These are phyloP conservation scores for Glycine latifolia DNA, from an alignment of 306 rosid genomes.

Conservation along the genomic window DNA sequence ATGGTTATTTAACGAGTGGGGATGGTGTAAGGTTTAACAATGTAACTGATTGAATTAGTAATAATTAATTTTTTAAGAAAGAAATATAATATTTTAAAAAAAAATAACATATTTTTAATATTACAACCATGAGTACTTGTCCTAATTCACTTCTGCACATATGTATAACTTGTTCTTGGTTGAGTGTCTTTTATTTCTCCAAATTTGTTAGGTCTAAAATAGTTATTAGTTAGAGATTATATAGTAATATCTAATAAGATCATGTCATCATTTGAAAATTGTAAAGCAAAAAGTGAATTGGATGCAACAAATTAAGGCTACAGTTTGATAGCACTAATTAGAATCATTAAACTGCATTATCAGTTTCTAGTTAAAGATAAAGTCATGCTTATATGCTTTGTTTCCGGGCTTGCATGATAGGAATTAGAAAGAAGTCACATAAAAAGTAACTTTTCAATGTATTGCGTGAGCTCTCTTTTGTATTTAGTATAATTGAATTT, in stretches of 20 bases:
- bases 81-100: too few species aligned
- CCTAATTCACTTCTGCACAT: not conserved
- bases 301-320: slow-evolving; percentile 5
- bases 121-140: not conserved
- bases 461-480: slow-evolving; percentile 46
- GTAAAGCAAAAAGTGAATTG: slow-evolving; percentile 34
- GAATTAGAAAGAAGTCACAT: slow-evolving; percentile 37
- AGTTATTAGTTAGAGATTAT: slow-evolving; percentile 4
- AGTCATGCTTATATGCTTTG: slow-evolving; percentile 30
- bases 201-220: not conserved
- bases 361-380: slow-evolving; percentile 31
- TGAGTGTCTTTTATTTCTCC: not conserved
- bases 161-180: not conserved
- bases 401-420: slow-evolving; percentile 38
- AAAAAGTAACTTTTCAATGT: slow-evolving; percentile 43
- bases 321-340: slow-evolving; percentile 12
- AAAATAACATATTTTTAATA: not conserved
- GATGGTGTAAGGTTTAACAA: too few species aligned
- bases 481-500: slow-evolving; percentile 52
- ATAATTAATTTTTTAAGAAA: too few species aligned
- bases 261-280: slow-evolving; percentile 13
- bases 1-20: too few species aligned
- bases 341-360: slow-evolving; percentile 38
- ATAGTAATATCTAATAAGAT: slow-evolving; percentile 1
- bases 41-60: too few species aligned